Conservation (phyloP, 2,329 filamentous ascomycete genomes). For the Ophiostoma quercus region DNA sequence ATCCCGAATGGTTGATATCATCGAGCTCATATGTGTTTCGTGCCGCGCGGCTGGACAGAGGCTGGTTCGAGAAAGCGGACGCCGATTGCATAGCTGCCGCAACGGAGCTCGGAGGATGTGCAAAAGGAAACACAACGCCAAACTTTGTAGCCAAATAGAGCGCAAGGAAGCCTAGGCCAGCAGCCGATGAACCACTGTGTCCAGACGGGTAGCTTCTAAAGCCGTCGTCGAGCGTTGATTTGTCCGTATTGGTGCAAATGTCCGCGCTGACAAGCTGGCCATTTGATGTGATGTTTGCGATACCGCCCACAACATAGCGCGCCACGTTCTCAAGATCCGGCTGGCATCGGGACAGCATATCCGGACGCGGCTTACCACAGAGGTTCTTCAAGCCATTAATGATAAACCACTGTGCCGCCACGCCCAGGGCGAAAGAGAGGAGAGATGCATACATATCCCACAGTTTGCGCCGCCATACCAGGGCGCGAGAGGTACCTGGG, state of each 20-base stretch:
- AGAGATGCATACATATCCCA: slow-evolving; percentile 88
- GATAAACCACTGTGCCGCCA: slow-evolving; percentile 70
- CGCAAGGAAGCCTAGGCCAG: slow-evolving; percentile 77
- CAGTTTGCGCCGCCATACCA: slow-evolving; percentile 74
- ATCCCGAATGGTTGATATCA: slow-evolving; percentile 31
- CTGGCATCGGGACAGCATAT: slow-evolving; percentile 62
- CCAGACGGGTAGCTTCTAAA: slow-evolving; percentile 81
- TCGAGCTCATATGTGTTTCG: slow-evolving; percentile 34
- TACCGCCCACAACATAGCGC: slow-evolving; percentile 58
- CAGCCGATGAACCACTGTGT: slow-evolving; percentile 69
- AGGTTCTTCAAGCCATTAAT: slow-evolving; percentile 83
- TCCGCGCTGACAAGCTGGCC: slow-evolving; percentile 66
- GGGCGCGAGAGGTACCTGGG: slow-evolving; percentile 53
- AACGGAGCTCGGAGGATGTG: slow-evolving; percentile 46
- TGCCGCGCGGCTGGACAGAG: slow-evolving; percentile 29
- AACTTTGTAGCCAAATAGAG: slow-evolving; percentile 85
- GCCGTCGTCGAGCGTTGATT: slow-evolving; percentile 62
- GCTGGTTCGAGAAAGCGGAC: slow-evolving; percentile 72
- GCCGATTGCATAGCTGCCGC: slow-evolving; percentile 52
- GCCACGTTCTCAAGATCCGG: slow-evolving; percentile 64
- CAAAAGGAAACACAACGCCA: slow-evolving; percentile 65
- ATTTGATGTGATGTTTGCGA: slow-evolving; percentile 46
- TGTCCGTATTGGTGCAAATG: slow-evolving; percentile 68
- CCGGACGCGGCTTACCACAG: slow-evolving; percentile 70
- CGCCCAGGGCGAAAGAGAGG: slow-evolving; percentile 71